Conservation (phyloP, 2,329 filamentous ascomycete genomes). For the Aspergillus sp. region DNA sequence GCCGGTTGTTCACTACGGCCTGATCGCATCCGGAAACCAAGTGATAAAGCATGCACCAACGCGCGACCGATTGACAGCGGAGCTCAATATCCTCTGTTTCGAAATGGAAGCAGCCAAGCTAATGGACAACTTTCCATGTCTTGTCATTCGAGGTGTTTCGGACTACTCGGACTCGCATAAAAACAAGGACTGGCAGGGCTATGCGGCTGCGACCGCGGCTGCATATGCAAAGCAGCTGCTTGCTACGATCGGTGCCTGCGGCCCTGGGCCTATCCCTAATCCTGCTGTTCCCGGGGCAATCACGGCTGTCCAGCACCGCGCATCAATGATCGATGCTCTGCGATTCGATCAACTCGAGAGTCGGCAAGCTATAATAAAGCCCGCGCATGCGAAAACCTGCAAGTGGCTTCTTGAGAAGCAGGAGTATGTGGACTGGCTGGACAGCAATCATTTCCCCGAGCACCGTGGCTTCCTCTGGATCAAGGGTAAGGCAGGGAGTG, state of each 20-base stretch:
- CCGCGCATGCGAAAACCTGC: conserved; percentile 32
- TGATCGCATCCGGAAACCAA: conserved; percentile 23
- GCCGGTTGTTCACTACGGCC: conserved; percentile 21
- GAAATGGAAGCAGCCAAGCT: conserved; percentile 18
- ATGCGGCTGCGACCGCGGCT: conserved; percentile 15
- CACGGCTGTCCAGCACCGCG: background rate
- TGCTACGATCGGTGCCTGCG: background rate
- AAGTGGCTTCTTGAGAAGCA: conserved; percentile 14
- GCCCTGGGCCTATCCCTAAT: background rate
- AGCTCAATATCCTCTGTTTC: conserved; percentile 9
- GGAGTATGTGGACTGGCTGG: conserved; percentile 39
- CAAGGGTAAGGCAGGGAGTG: conserved; percentile 45
- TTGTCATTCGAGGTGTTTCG: conserved; percentile 23
- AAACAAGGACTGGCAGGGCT: conserved; percentile 11
- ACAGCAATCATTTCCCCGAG: conserved; percentile 15
- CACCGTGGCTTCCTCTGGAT: conserved; percentile 38
- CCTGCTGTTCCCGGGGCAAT: background rate
- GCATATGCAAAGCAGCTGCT: conserved; percentile 13
- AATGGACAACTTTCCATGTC: conserved; percentile 17
- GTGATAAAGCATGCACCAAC: conserved; percentile 12
- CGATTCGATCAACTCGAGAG: background rate
- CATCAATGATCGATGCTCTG: background rate
- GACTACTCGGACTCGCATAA: conserved; percentile 26
- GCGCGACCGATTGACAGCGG: background rate
- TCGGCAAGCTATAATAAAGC: conserved; percentile 30